Conservation (phyloP, 176 grass and related monocot species). For the Bromus sterilis region DNA sequence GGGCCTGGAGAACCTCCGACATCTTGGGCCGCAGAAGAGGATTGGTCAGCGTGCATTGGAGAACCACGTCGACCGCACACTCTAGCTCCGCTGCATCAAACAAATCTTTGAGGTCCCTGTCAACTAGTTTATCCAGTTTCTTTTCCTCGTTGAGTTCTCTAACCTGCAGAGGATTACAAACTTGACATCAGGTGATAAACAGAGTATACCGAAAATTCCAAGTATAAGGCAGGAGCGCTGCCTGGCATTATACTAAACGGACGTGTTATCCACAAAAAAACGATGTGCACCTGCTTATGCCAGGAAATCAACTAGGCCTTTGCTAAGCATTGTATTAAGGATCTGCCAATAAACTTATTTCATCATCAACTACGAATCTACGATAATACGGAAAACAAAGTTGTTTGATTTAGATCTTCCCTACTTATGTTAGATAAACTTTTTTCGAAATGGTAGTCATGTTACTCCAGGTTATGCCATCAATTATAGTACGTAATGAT, state of each 20-base stretch:
- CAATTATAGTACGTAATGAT: neutral
- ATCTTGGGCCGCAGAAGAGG: slow-evolving; percentile 80
- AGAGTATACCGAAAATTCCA: neutral
- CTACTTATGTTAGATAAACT: neutral
- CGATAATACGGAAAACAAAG: neutral
- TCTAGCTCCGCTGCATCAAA: slow-evolving; percentile 59
- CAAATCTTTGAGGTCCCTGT: slow-evolving; percentile 61
- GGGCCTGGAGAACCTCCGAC: slow-evolving; percentile 83
- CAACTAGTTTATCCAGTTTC: slow-evolving; percentile 53
- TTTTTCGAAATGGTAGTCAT: neutral
- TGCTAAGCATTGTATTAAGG: neutral
- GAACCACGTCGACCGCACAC: slow-evolving; percentile 60
- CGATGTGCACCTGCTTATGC: neutral
- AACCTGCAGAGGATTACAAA: slow-evolving; percentile 34
- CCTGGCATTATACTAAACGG: neutral
- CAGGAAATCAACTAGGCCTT: neutral
- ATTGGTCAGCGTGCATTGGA: slow-evolving; percentile 78
- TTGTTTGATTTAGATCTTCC: neutral
- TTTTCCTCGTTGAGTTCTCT: slow-evolving; percentile 71
- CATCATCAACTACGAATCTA: neutral
- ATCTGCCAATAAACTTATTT: neutral
- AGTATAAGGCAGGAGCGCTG: neutral
- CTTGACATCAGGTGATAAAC: neutral
- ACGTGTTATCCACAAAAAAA: neutral
- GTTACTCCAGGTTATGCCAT: neutral